Conservation (phyloP, 495 filamentous ascomycete species). For the Podospora pseudocomata region DNA sequence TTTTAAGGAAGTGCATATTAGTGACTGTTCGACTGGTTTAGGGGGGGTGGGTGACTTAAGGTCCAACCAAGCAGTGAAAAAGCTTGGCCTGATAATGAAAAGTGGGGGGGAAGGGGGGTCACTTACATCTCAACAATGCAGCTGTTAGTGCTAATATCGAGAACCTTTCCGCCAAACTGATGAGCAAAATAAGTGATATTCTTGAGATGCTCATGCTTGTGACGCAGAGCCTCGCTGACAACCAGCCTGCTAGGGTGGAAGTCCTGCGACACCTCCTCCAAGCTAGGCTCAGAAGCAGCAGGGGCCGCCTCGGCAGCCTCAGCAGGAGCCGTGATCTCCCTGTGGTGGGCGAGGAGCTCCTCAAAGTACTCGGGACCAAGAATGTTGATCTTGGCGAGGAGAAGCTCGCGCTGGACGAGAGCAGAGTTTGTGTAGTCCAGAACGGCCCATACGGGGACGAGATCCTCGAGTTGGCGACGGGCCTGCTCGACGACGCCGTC, state of each 20-base stretch:
- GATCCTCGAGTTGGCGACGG: constrained; percentile 87
- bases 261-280: constrained; percentile 51
- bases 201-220: constrained; percentile 95
- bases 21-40: background rate
- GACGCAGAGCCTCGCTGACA: constrained; percentile 79
- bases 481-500: constrained; percentile 98
- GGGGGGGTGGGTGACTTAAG: constrained; percentile 2
- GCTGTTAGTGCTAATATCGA: constrained; percentile 97
- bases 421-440: constrained; percentile 90
- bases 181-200: constrained; percentile 92
- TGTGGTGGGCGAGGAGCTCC: constrained; percentile 90
- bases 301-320: constrained; percentile 32
- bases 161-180: constrained; percentile 94
- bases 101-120: background rate
- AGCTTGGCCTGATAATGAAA: background rate
- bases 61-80: constrained; percentile 18
- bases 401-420: constrained; percentile 91
- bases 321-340: constrained; percentile 56
- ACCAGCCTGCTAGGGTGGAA: constrained; percentile 86
- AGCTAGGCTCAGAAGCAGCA: constrained; percentile 29
- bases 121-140: constrained; percentile 97
- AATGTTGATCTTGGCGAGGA: constrained; percentile 95
- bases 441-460: constrained; percentile 97
- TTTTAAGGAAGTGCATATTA: background rate
- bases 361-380: constrained; percentile 97